These are phyloP conservation scores for Solanum hybrid DNA, from an alignment of 305 asterid species.

Conservation along the genomic window DNA sequence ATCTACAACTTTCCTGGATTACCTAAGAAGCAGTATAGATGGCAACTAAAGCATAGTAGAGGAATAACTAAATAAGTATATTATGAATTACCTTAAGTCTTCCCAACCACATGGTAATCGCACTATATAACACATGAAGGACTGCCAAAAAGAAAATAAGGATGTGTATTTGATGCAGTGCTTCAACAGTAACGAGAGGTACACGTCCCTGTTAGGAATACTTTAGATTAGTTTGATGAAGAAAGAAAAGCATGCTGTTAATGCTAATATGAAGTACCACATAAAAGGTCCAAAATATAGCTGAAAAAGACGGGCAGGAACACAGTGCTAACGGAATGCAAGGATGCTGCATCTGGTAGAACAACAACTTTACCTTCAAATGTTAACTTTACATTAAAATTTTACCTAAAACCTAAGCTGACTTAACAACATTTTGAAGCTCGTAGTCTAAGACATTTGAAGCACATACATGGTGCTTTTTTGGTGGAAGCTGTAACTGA, in stretches of 20 bases:
- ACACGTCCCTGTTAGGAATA: constrained; percentile 10
- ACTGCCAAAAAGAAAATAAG: constrained; percentile 19
- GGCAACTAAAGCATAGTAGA: not conserved
- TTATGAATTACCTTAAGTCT: constrained; percentile 13
- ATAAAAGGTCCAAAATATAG: not conserved
- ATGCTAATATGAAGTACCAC: not conserved
- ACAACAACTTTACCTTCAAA: not conserved
- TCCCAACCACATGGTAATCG: constrained; percentile 15
- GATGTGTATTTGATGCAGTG: constrained; percentile 18
- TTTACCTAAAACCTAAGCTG: not conserved
- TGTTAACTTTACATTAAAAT: not conserved
- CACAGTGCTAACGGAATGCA: not conserved
- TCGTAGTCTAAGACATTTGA: not conserved
- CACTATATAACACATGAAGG: constrained; percentile 16
- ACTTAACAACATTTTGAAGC: not conserved
- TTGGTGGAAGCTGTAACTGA: not conserved
- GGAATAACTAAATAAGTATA: not conserved
- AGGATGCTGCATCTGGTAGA: not conserved
- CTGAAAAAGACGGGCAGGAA: not conserved
- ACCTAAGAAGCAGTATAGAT: not conserved
- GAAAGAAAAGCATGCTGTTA: not conserved
- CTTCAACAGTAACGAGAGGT: constrained; percentile 11
- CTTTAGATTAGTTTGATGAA: not conserved
- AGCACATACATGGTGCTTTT: not conserved
- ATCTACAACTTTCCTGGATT: not conserved